Evolutionary conservation across 192 early-diverging fungal genomes (phyloP), one percentile per base, ranked within the genome.

Genomic region (Umbelopsis sp.): DNA sequence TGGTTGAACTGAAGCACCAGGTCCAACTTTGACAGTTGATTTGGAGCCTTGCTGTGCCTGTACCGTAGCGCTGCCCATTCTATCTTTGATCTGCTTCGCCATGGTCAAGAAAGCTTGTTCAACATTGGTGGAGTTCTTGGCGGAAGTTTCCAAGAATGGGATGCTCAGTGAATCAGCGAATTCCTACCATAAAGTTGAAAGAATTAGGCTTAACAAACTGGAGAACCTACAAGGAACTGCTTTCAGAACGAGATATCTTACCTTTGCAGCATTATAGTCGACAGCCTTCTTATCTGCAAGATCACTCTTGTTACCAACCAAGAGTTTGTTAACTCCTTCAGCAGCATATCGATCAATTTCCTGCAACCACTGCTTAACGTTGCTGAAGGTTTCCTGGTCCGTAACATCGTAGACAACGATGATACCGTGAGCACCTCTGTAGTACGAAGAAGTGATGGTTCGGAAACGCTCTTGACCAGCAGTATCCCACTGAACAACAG

Each of bases 1-100:
- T 45, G 69, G 77, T 65, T 79, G 73, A 53, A 79, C 77, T 65
- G 77, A 74, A 44, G 73, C 70, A 29, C 77, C 77, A 10, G 73
- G 73, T 36, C 77, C 77, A 56, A 79, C 77, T 49, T 79, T 79
- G 21, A 79, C 77, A 41, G 77, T 79, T 20, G 62, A 67, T 50
- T 78, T 78, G 45, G 75, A 24, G 26, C 71, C 72, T 25, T 78
- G 77, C 22, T 77, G 71, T 54, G 73, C 72, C 49, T 77, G 70
- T 22, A 74, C 72, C 77, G 74, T 78, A 21, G 77, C 71, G 22
- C 72, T 54, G 24, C 77, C 77, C 77, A 78, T 78, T 78, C 93
- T 90, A 79, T 99, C 97, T 88, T 99, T 99, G 78, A 99, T 99
- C 85, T 99, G 97, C 81, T 95, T 96, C 26, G 97, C 97, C 97